Base-by-base conservation (phyloP, 108 stramenopile species). In the Nitzschia palea region DNA sequence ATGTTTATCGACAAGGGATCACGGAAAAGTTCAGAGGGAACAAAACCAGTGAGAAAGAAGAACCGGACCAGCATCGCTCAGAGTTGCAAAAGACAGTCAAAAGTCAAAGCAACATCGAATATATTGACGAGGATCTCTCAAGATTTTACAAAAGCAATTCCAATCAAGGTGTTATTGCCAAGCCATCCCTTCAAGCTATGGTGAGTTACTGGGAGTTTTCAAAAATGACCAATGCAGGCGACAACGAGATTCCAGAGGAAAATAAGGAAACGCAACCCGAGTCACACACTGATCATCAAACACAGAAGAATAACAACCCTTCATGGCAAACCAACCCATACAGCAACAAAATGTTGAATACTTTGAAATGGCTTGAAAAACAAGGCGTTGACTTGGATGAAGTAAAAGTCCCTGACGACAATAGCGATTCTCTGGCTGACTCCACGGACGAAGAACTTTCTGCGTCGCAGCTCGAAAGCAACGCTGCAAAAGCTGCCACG, bases 51-150 rank as follows among this genome's bases (percentile, higher is more conserved):
- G 37, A 40, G 37, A 12, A 40, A 6, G 37, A 40, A 40, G 37
- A 40, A 40, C 37, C 12, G 10, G 37, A 40, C 37, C n/a, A n/a
- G n/a, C n/a, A n/a, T n/a, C n/a, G n/a, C n/a, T n/a, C n/a, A n/a
- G n/a, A n/a, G n/a, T n/a, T n/a, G n/a, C n/a, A n/a, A n/a, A n/a
- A n/a, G n/a, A n/a, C n/a, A n/a, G n/a, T n/a, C n/a, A n/a, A n/a
- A n/a, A n/a, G n/a, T n/a, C n/a, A n/a, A n/a, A n/a, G n/a, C n/a
- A n/a, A 25, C 47, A 50, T 64, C 32, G 47, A 64, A 17, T 64
- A 64, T 34, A 64, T 64, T 31, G 62, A 64, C 47, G 62, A 64
- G 31, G 62, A 64, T 23, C 29, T 64, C 1, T 64, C 62, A 4
- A 30, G 12, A 1, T 15, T 32, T 1, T 64, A 64, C 47, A 50